Evolutionary conservation across 1,284 basidiomycete genomes (phyloP).

Genomic region (Apiotrichum siamense): DNA sequence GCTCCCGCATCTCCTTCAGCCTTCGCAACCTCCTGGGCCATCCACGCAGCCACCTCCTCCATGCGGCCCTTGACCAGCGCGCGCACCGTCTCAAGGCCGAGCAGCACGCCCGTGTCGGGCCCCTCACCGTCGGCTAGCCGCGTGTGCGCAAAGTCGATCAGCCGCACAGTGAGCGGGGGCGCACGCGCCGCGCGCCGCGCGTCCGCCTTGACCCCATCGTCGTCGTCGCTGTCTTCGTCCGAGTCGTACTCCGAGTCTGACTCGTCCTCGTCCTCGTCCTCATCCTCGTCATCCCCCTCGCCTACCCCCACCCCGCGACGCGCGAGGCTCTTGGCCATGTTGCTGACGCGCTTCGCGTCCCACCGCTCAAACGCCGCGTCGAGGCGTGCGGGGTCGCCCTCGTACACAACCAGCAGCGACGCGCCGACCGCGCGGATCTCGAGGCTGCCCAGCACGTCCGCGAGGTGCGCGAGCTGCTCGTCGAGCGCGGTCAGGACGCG

Average conservation of each 20-base stretch:
- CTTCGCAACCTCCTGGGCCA: constrained; percentile 2
- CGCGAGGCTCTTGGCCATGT: constrained; percentile 3
- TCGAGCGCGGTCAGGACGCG: constrained; percentile 53
- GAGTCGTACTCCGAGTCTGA: constrained; percentile 39
- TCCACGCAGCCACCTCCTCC: constrained; percentile 1
- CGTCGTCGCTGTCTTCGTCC: constrained; percentile 23
- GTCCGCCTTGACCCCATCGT: constrained; percentile 26
- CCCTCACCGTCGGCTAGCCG: constrained; percentile 64
- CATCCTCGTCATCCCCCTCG: constrained; percentile 13
- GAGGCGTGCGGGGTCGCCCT: constrained; percentile 58
- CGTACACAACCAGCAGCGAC: constrained; percentile 77
- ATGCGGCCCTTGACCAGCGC: constrained; percentile 54
- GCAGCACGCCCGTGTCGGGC: constrained; percentile 68
- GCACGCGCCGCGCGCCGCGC: constrained; percentile 45
- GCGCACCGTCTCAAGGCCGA: constrained; percentile 62
- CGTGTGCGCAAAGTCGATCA: constrained; percentile 95
- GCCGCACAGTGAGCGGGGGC: constrained; percentile 60
- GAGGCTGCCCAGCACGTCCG: constrained; percentile 52
- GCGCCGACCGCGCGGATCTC: constrained; percentile 77
- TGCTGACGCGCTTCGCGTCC: constrained; percentile 37
- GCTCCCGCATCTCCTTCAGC: no score
- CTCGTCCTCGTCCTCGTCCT: constrained; percentile 40
- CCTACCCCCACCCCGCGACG: constrained; percentile 16
- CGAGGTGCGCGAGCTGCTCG: constrained; percentile 55
- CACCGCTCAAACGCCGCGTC: constrained; percentile 47